Conservation (phyloP, 805 yeast genomes). For the Yarrowia yakushimensis region DNA sequence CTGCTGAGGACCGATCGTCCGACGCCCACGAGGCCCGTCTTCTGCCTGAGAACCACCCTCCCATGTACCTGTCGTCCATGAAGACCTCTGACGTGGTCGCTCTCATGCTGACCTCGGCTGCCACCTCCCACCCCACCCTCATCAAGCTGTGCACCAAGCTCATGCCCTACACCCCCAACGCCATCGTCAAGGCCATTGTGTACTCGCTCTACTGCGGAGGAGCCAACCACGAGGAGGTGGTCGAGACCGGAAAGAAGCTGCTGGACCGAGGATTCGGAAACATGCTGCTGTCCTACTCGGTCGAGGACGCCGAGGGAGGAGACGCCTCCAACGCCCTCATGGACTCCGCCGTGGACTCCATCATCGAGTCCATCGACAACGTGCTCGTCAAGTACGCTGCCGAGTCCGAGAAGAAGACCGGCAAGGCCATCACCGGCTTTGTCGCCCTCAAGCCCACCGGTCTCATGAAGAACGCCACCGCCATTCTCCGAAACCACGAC, state of each 20-base stretch:
- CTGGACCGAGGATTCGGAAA: conserved; percentile 75
- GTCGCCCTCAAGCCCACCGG: conserved; percentile 95
- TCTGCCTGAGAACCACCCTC: conserved; percentile 16
- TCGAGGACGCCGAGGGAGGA: conserved; percentile 84
- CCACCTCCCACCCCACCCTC: conserved; percentile 38
- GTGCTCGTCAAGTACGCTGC: conserved; percentile 60
- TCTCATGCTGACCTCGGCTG: conserved; percentile 35
- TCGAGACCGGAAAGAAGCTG: conserved; percentile 63
- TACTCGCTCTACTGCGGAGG: conserved; percentile 92
- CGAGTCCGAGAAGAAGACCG: conserved; percentile 33
- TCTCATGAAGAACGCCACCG: conserved; percentile 69
- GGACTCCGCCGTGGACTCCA: conserved; percentile 35
- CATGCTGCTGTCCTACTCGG: conserved; percentile 93
- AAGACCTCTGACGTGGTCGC: conserved; percentile 21
- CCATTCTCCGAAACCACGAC: conserved; percentile 59
- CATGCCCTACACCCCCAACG: conserved; percentile 52
- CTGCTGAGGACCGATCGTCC: not conserved
- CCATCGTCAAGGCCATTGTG: conserved; percentile 64
- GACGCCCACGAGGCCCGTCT: conserved; percentile 11
- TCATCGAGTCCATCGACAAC: conserved; percentile 59
- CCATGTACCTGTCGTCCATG: conserved; percentile 19
- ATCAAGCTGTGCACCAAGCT: conserved; percentile 36
- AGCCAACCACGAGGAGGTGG: conserved; percentile 65
- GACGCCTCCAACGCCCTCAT: conserved; percentile 37
- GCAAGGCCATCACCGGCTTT: conserved; percentile 64